Percentiles rank a stretch among this genome's conserved stretches.
These are phyloP conservation scores for Vanrija sp. DNA, from an alignment of 1,284 basidiomycete genomes.

Conservation along the genomic window DNA sequence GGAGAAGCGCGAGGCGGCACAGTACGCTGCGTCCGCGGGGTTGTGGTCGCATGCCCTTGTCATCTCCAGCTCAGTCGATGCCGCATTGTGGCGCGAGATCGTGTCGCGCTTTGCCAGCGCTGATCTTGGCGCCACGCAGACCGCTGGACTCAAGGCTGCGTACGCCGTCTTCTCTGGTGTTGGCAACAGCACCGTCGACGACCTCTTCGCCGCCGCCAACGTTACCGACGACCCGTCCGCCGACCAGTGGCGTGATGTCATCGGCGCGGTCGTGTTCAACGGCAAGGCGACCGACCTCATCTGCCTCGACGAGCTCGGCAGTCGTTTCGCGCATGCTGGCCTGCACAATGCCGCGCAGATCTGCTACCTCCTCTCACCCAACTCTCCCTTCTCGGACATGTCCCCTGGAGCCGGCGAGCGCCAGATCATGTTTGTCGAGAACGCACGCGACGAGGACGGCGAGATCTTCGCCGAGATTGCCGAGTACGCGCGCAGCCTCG, in stretches of 20 bases:
- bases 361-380: constrained; percentile 75
- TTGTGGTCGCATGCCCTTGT: constrained; percentile 96
- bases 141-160: constrained; percentile 60
- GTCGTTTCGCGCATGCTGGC: constrained; percentile 67
- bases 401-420: constrained; percentile 36
- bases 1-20: constrained; percentile 79
- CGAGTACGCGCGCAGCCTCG: constrained; percentile 83
- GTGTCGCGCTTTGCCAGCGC: constrained; percentile 78
- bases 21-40: constrained; percentile 79
- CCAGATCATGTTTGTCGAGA: constrained; percentile 36
- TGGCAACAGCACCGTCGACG: constrained; percentile 25
- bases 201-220: constrained; percentile 30
- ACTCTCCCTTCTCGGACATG: constrained; percentile 66
- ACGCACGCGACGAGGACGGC: constrained; percentile 55
- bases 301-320: constrained; percentile 82
- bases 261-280: constrained; percentile 78
- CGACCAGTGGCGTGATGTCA: constrained; percentile 77
- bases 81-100: constrained; percentile 87
- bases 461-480: constrained; percentile 85
- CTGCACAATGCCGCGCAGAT: constrained; percentile 83
- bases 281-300: constrained; percentile 58
- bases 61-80: constrained; percentile 88
- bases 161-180: constrained; percentile 80
- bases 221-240: constrained; percentile 33
- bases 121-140: constrained; percentile 59